Evolutionary conservation across 2,329 filamentous ascomycete species (phyloP), one percentile per base, ranked within the genome.

Genomic region (Claviceps humidiphila): DNA sequence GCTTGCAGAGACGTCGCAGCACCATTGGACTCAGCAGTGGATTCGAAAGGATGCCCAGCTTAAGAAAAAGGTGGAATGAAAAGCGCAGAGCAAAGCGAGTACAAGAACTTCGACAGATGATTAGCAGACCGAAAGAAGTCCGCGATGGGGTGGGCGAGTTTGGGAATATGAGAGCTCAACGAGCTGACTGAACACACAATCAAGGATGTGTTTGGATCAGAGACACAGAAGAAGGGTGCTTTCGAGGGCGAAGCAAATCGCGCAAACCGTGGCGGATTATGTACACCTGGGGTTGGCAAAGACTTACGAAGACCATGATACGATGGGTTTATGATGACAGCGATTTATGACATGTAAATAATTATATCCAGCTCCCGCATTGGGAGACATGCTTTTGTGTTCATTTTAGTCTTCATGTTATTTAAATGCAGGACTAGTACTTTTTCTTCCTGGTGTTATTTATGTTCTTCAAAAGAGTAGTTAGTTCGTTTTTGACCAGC

Each of bases 71-170:
- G 47, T 58, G 83, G 16, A 81, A 76, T 59, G 81, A 84, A 59
- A 73, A 72, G 56, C 70, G 76, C 50, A 72, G 78, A 24, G 77
- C 81, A 65, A 81, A 78, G 65, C 69, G 81, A 50, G 75, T 73
- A 22, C 71, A 76, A 54, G 78, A 79, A 59, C 68, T 84, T 51
- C 71, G 80, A 7, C 68, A 74, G 57, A 82, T 74, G 63, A 84
- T 84, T 45, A 81, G 78, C 54, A 74, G 71, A 5, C 81, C 81
- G 0, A 72, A 67, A 24, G 76, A 80, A 59, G 77, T 81, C 20
- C 68, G 77, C 26, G 78, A 81, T 56, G 77, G 77, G 3, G 75
- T 81, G 2, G 76, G 73, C 14, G 78, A 81, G 49, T 67, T 70
- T 39, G 71, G 66, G 42, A 58, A 58, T 13, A 51, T 53, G 20